Percentiles rank a stretch among this genome's conserved stretches.
Evolutionary conservation across 768 basidiomycete genomes (phyloP).

Genomic region (Lyophyllum shimeji): DNA sequence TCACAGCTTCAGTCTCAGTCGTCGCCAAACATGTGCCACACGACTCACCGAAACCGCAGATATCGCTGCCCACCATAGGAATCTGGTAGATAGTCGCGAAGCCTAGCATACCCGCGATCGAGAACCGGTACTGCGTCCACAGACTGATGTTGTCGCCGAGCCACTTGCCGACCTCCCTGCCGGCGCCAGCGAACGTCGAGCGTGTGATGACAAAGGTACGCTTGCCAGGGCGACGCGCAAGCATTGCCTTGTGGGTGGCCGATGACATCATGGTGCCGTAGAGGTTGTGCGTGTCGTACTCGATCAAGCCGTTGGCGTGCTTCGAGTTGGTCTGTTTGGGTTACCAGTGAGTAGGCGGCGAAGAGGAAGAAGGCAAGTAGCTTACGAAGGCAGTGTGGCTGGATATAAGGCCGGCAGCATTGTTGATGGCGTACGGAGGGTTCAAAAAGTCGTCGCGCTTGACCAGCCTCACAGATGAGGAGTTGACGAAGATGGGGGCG

Average conservation of each 20-base stretch:
- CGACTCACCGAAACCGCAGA: constrained; percentile 60
- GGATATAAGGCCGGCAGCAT: constrained; percentile 53
- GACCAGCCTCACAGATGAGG: constrained; percentile 9
- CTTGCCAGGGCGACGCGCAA: constrained; percentile 57
- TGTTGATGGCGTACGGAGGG: constrained; percentile 61
- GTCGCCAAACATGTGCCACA: background rate
- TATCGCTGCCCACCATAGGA: constrained; percentile 78
- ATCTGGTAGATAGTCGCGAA: constrained; percentile 65
- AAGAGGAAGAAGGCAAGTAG: background rate
- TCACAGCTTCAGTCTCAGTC: background rate
- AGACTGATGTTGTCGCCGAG: constrained; percentile 63
- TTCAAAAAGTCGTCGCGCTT: constrained; percentile 39
- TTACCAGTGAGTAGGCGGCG: background rate
- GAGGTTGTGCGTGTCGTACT: constrained; percentile 66
- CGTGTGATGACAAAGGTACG: constrained; percentile 70
- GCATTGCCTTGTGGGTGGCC: constrained; percentile 59
- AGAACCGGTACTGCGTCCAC: constrained; percentile 59
- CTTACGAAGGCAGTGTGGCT: constrained; percentile 55
- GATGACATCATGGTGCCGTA: constrained; percentile 75
- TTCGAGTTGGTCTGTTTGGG: constrained; percentile 37
- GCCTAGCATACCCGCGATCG: constrained; percentile 66
- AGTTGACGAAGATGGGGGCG: constrained; percentile 47
- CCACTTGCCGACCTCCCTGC: constrained; percentile 70
- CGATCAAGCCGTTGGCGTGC: constrained; percentile 56
- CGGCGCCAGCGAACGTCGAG: constrained; percentile 72